Percentiles rank a stretch among this genome's conserved stretches.
Evolutionary conservation across 2,329 filamentous ascomycete genomes (phyloP).

Genomic region (Colletotrichum magnum): DNA sequence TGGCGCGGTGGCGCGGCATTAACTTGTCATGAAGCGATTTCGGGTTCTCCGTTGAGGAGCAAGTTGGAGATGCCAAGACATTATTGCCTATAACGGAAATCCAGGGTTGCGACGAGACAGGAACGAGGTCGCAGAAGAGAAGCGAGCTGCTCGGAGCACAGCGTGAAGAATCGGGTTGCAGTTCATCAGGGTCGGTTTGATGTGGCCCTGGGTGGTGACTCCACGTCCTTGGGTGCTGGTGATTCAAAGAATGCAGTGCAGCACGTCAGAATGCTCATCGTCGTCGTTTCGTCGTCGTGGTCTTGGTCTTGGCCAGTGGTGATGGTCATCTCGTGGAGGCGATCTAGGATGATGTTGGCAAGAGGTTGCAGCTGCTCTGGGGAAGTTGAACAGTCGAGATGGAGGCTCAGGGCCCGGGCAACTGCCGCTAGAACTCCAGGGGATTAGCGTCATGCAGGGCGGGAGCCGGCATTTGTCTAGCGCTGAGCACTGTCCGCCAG

Average conservation of each 20-base stretch:
- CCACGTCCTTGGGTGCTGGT: too few relatives aligned
- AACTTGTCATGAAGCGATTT: constrained; percentile 16
- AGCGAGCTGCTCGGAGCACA: constrained; percentile 4
- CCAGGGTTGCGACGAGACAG: constrained; percentile 4
- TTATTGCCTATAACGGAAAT: neutral
- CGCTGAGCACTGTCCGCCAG: neutral
- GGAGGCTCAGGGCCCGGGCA: constrained; percentile 28
- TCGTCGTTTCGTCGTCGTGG: neutral
- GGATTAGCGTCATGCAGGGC: constrained; percentile 22
- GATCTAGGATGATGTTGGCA: constrained; percentile 8
- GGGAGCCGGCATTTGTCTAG: constrained; percentile 27
- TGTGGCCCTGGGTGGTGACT: too few relatives aligned
- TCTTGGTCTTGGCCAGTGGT: too few relatives aligned
- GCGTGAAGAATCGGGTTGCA: neutral
- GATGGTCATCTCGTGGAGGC: neutral
- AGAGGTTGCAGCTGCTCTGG: constrained; percentile 15
- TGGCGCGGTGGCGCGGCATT: constrained; percentile 2
- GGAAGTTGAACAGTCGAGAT: constrained; percentile 19
- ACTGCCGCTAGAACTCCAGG: neutral
- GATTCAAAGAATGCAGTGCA: neutral
- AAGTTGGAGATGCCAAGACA: constrained; percentile 23
- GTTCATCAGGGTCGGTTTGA: too few relatives aligned
- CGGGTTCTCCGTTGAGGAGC: constrained; percentile 13
- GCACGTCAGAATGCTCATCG: neutral
- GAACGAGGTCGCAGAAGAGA: constrained; percentile 9